These are phyloP conservation scores for Blastocystis sp. DNA, from an alignment of 352 stramenopile species.

Conservation along the genomic window DNA sequence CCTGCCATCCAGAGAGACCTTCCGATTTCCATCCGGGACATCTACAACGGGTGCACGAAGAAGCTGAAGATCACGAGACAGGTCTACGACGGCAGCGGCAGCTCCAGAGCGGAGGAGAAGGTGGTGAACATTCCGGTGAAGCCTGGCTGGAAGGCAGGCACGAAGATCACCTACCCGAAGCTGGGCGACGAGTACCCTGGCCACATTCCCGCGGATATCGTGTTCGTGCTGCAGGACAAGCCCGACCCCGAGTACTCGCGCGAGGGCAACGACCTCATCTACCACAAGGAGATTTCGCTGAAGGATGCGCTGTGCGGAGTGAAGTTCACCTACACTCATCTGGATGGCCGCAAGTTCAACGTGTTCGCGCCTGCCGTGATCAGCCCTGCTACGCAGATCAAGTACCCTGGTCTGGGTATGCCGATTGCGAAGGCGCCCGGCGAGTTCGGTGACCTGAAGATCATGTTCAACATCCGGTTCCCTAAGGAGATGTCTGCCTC, in stretches of 20 bases:
- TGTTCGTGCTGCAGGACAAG: conserved; percentile 72
- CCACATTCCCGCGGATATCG: conserved; percentile 71
- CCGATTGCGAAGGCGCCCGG: conserved; percentile 66
- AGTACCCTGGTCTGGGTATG: conserved; percentile 69
- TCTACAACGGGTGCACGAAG: conserved; percentile 79
- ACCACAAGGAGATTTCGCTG: conserved; percentile 72
- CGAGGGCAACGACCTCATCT: conserved; percentile 72
- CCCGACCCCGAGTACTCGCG: conserved; percentile 71
- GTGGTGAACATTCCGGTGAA: conserved; percentile 85
- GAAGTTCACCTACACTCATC: conserved; percentile 74
- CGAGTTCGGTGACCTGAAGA: conserved; percentile 51
- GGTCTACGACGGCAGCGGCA: conserved; percentile 72
- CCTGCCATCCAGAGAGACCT: conserved; percentile 19
- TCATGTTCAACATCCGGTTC: conserved; percentile 68
- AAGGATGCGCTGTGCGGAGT: conserved; percentile 77
- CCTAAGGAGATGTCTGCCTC: conserved; percentile 3
- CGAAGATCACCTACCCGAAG: conserved; percentile 77
- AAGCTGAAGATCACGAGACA: conserved; percentile 80
- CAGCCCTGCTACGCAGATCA: conserved; percentile 34
- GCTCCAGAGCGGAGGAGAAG: conserved; percentile 77
- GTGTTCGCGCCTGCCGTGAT: conserved; percentile 36
- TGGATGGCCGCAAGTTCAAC: conserved; percentile 73
- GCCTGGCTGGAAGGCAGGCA: conserved; percentile 87
- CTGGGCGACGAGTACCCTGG: conserved; percentile 72
- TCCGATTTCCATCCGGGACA: conserved; percentile 42